These are phyloP conservation scores for Pleoardoris graminearum DNA, from an alignment of 2,329 filamentous ascomycete species.

Conservation along the genomic window DNA sequence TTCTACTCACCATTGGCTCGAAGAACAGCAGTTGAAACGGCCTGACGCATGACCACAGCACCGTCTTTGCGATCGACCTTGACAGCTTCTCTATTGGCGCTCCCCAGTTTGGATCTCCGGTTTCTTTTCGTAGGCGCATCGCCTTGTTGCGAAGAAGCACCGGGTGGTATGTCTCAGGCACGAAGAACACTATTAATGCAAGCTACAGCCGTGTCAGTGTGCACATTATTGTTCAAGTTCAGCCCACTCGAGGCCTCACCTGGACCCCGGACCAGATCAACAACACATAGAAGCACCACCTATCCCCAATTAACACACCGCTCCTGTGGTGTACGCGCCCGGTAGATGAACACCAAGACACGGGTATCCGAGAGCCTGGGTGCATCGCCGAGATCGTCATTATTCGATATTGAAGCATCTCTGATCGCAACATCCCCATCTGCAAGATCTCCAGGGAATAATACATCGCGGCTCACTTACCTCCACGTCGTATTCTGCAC, in stretches of 20 bases:
- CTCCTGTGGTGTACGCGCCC: conserved; percentile 12
- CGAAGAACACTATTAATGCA: conserved; percentile 66
- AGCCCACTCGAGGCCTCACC: conserved; percentile 30
- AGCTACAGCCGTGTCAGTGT: conserved; percentile 52
- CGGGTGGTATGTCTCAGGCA: conserved; percentile 84
- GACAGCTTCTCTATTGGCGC: conserved; percentile 75
- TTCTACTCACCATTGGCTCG: conserved; percentile 70
- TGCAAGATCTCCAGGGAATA: conserved; percentile 12
- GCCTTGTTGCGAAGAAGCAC: conserved; percentile 76
- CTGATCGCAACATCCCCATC: not conserved
- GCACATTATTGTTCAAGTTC: not conserved
- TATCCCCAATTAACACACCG: conserved; percentile 31
- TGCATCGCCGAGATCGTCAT: not conserved
- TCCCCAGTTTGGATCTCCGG: conserved; percentile 74
- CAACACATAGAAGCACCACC: conserved; percentile 67
- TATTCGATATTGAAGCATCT: not conserved
- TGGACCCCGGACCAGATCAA: conserved; percentile 74
- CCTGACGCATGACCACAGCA: conserved; percentile 58
- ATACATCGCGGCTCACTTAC: conserved; percentile 24
- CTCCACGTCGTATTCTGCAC: conserved; percentile 72
- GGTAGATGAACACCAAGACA: conserved; percentile 6
- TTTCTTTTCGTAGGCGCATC: conserved; percentile 68
- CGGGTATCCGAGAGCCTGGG: not conserved
- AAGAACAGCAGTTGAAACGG: conserved; percentile 78
- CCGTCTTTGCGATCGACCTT: conserved; percentile 64